phyloP scores from a whole-genome alignment of 2,329 filamentous ascomycete genomes.

The Sporothrix schenckii region DNA sequence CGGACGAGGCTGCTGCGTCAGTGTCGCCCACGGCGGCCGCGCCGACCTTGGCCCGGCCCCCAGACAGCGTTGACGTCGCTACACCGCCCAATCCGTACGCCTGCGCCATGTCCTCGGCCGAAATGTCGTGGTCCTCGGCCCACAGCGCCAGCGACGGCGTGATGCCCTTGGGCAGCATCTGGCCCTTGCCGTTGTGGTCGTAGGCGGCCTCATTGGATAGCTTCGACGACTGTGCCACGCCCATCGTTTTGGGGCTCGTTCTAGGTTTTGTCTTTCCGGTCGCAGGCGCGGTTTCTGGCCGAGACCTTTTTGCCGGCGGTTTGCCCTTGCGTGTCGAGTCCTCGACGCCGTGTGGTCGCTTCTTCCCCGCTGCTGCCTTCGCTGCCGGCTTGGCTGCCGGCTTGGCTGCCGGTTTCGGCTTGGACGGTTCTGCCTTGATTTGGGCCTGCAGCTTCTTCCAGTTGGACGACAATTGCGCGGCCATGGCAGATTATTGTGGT shows the following conservation, averaged over 20 bases:
- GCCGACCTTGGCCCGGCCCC: slow-evolving; percentile 20
- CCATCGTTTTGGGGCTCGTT: slow-evolving; percentile 51
- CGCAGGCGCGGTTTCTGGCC: not conserved
- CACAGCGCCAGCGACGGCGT: slow-evolving; percentile 62
- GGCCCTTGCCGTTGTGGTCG: slow-evolving; percentile 37
- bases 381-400: slow-evolving; percentile 38
- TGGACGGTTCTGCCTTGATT: slow-evolving; percentile 53
- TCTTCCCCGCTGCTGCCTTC: slow-evolving; percentile 40
- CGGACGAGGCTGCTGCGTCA: slow-evolving; percentile 44
- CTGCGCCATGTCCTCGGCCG: slow-evolving; percentile 62
- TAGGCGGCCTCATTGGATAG: slow-evolving; percentile 42
- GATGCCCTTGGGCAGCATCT: slow-evolving; percentile 37
- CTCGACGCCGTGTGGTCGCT: slow-evolving; percentile 44
- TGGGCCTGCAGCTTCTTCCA: slow-evolving; percentile 77
- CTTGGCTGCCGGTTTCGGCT: slow-evolving; percentile 36
- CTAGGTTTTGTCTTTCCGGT: not conserved
- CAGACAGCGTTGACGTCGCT: not conserved
- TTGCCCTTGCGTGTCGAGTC: slow-evolving; percentile 40
- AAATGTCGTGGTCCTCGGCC: slow-evolving; percentile 64
- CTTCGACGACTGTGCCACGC: slow-evolving; percentile 56
- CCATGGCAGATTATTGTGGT: slow-evolving; percentile 42
- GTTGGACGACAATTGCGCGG: slow-evolving; percentile 64
- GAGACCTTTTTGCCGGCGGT: slow-evolving; percentile 34
- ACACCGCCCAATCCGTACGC: slow-evolving; percentile 61
- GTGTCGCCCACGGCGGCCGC: not conserved